Base-by-base conservation (phyloP, 257 asterid genomes). In the Solanum chiquidenum region DNA sequence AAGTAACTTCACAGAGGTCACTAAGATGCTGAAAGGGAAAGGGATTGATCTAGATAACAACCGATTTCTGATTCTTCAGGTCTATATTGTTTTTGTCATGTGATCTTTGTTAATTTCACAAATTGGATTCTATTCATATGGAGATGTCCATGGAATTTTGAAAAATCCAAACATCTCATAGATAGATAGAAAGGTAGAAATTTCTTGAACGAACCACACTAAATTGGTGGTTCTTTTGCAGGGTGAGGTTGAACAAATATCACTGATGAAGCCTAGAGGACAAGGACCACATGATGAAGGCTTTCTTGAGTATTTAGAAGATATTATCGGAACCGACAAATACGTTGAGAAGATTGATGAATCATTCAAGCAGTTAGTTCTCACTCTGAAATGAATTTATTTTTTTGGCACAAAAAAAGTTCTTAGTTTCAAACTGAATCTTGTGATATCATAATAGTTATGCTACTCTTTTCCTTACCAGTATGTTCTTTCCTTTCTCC, bases 161-260 rank as follows among this genome's bases (percentile, higher is more conserved):
- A 71, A 31, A 71, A 31, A 71, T 71, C 42, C n/a, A 71, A 31
- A 14, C 42, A 1, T 31, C 42, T 71, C 37, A 68, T 27, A 64
- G 72, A 64, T 64, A n/a, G 33, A 64, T n/a, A 68, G 35, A 68
- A 37, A 5, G 20, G 35, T 68, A 29, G 21, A 2, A 27, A 6
- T 68, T 68, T 68, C 74, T 68, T 13, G 37, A 68, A 68, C 4
- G 11, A 68, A 68, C 37, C 37, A 27, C 74, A 27, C 37, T 68
- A 68, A 29, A 29, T 38, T 4, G 72, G 82, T 69, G 58, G 9
- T 38, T 18, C 93, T 90, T 92, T 86, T 84, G 86, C 92, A 97
- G 99, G 99, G 99, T 27, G 99, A 97, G 93, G 99, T 97, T 62
- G 99, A 97, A 90, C 99, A 97, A 90, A 97, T 97, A 88, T 97